Conservation (phyloP, 2,329 filamentous ascomycete genomes). For the Paraphoma sp. region DNA sequence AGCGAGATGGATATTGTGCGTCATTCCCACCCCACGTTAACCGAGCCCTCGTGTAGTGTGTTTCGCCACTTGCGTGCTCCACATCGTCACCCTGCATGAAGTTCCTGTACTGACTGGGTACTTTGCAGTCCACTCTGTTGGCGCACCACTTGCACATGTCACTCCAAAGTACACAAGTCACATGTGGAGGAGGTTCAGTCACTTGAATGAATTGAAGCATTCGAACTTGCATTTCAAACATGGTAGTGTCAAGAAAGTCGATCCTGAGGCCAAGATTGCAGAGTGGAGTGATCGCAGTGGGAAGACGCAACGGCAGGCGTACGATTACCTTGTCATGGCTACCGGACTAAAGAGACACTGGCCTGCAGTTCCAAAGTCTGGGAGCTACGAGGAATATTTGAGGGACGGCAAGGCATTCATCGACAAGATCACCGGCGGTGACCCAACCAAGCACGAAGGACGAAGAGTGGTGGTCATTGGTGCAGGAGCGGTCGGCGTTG, state of each 20-base stretch:
- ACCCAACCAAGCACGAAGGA: slow-evolving; percentile 31
- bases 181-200: slow-evolving; percentile 73
- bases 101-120: slow-evolving; percentile 24
- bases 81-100: slow-evolving; percentile 14
- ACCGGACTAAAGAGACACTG: slow-evolving; percentile 73
- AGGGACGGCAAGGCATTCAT: slow-evolving; percentile 68
- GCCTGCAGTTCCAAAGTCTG: slow-evolving; percentile 74
- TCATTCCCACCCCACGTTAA: slow-evolving; percentile 18
- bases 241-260: slow-evolving; percentile 67
- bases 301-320: slow-evolving; percentile 55
- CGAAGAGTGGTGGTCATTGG: slow-evolving; percentile 74
- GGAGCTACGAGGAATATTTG: slow-evolving; percentile 68
- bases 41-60: slow-evolving; percentile 19
- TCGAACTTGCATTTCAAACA: slow-evolving; percentile 70
- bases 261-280: slow-evolving; percentile 67
- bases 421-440: slow-evolving; percentile 46
- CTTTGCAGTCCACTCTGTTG: slow-evolving; percentile 73
- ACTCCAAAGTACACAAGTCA: slow-evolving; percentile 68
- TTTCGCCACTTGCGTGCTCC: slow-evolving; percentile 3
- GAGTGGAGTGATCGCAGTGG: slow-evolving; percentile 58
- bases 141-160: slow-evolving; percentile 74
- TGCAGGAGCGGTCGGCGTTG: slow-evolving; percentile 79
- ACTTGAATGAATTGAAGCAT: slow-evolving; percentile 70
- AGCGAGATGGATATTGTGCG: slow-evolving; percentile 84
- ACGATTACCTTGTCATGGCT: slow-evolving; percentile 78